phyloP scores from a whole-genome alignment of 2,329 filamentous ascomycete genomes.

The Aspergillus costaricaensis region DNA sequence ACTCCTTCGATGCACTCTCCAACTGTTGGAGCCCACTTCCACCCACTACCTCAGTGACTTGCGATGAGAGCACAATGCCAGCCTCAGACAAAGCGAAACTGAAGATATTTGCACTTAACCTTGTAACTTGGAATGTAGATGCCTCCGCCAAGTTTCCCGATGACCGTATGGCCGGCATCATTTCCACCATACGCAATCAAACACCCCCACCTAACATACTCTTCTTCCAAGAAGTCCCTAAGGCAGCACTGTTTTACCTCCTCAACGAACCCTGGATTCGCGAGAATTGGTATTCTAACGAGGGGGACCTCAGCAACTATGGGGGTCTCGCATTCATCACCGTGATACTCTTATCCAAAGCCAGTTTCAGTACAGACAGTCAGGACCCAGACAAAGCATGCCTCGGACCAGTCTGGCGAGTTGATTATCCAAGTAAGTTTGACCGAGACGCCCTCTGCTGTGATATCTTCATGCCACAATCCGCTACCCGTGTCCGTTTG shows the following conservation, averaged over 20 bases:
- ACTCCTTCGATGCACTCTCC: conserved; percentile 6
- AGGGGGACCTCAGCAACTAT: not conserved
- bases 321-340: not conserved
- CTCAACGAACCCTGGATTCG: conserved; percentile 29
- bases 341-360: not conserved
- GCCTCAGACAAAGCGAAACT: not conserved
- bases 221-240: conserved; percentile 42
- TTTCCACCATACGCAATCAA: conserved; percentile 25
- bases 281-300: conserved; percentile 27
- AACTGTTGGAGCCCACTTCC: not conserved
- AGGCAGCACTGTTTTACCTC: conserved; percentile 24
- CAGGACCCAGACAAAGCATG: conserved; percentile 3
- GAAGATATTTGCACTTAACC: conserved; percentile 22
- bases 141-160: conserved; percentile 14
- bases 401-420: conserved; percentile 36
- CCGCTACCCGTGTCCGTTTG: conserved; percentile 28
- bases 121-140: conserved; percentile 41
- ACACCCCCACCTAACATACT: conserved; percentile 30
- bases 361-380: conserved; percentile 18
- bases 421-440: conserved; percentile 35
- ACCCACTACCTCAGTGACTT: not conserved
- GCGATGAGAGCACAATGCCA: not conserved
- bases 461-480: conserved; percentile 14
- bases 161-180: conserved; percentile 29
- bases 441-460: conserved; percentile 12